Evolutionary conservation across 768 basidiomycete species (phyloP).

Genomic region (Exidia glandulosa): DNA sequence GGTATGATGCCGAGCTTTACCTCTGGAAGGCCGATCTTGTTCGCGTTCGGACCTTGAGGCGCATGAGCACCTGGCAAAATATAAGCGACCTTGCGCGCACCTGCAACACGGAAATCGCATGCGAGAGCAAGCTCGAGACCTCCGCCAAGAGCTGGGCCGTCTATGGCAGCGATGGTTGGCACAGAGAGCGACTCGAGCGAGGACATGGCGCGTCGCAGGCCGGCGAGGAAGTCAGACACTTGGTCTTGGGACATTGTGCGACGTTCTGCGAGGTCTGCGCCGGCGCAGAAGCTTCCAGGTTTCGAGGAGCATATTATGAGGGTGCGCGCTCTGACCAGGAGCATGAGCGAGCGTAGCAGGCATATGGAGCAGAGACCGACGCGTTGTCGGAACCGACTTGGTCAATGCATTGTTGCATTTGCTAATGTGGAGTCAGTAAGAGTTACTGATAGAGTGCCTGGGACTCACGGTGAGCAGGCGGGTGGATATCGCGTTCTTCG

Average conservation of each 20-base stretch:
- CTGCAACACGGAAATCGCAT: slow-evolving; percentile 84
- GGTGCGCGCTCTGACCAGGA: slow-evolving; percentile 47
- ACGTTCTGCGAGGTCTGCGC: slow-evolving; percentile 81
- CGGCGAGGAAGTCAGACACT: slow-evolving; percentile 66
- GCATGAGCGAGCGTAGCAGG: background rate
- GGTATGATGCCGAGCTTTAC: slow-evolving; percentile 73
- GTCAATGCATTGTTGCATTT: slow-evolving; percentile 61
- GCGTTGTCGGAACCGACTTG: slow-evolving; percentile 54
- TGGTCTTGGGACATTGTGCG: slow-evolving; percentile 69
- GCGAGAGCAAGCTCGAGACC: slow-evolving; percentile 80
- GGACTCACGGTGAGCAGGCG: slow-evolving; percentile 49
- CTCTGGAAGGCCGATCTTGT: slow-evolving; percentile 84
- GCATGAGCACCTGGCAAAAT: background rate
- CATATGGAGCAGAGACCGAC: slow-evolving; percentile 23
- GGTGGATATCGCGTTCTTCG: slow-evolving; percentile 80
- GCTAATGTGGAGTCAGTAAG: slow-evolving; percentile 28
- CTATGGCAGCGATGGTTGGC: slow-evolving; percentile 87
- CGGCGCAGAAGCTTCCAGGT: slow-evolving; percentile 77
- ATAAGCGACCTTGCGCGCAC: slow-evolving; percentile 30
- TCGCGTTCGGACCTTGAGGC: slow-evolving; percentile 44
- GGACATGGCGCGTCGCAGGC: slow-evolving; percentile 58
- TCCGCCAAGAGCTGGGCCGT: slow-evolving; percentile 89
- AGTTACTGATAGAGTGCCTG: background rate
- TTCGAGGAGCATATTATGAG: slow-evolving; percentile 77
- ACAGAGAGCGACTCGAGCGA: slow-evolving; percentile 74